These are phyloP conservation scores for Cordyceps farinosa DNA, from an alignment of 2,329 filamentous ascomycete genomes.

Conservation along the genomic window DNA sequence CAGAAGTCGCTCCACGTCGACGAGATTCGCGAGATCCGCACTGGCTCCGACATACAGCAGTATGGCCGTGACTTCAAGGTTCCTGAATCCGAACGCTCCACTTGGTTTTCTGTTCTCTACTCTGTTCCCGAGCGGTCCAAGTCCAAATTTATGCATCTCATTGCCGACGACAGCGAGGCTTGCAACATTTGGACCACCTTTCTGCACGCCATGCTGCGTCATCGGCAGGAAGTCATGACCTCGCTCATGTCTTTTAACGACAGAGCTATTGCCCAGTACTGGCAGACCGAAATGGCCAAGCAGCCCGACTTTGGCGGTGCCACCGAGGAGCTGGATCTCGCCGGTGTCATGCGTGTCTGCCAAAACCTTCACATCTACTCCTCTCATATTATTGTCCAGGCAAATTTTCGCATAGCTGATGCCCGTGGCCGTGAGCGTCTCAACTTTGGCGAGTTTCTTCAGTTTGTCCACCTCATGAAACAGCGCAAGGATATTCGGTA, in stretches of 20 bases:
- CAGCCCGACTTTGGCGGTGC: conserved; percentile 55
- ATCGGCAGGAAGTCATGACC: conserved; percentile 85
- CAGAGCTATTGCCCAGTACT: conserved; percentile 77
- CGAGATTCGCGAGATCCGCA: conserved; percentile 87
- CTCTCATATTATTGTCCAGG: conserved; percentile 67
- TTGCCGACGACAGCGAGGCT: conserved; percentile 69
- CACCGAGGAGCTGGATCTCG: conserved; percentile 71
- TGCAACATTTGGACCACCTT: conserved; percentile 80
- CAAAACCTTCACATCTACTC: conserved; percentile 90
- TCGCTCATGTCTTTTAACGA: conserved; percentile 83
- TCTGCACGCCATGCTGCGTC: conserved; percentile 77
- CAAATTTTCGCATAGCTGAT: conserved; percentile 72
- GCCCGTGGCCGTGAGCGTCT: conserved; percentile 61
- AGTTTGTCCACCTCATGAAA: conserved; percentile 80
- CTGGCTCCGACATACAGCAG: conserved; percentile 78
- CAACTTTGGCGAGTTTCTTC: conserved; percentile 75
- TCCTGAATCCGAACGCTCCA: conserved; percentile 60
- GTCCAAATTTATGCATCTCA: conserved; percentile 82
- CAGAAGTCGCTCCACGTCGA: conserved; percentile 90
- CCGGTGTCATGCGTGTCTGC: conserved; percentile 78
- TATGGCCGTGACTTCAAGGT: conserved; percentile 82
- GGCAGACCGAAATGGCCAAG: conserved; percentile 78
- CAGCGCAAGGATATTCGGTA: conserved; percentile 74
- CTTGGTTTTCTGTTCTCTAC: conserved; percentile 91
- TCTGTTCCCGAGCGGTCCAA: conserved; percentile 73